Evolutionary conservation across 2,329 filamentous ascomycete genomes (phyloP), one percentile per base, ranked within the genome.

Genomic region (Exophiala sideris): DNA sequence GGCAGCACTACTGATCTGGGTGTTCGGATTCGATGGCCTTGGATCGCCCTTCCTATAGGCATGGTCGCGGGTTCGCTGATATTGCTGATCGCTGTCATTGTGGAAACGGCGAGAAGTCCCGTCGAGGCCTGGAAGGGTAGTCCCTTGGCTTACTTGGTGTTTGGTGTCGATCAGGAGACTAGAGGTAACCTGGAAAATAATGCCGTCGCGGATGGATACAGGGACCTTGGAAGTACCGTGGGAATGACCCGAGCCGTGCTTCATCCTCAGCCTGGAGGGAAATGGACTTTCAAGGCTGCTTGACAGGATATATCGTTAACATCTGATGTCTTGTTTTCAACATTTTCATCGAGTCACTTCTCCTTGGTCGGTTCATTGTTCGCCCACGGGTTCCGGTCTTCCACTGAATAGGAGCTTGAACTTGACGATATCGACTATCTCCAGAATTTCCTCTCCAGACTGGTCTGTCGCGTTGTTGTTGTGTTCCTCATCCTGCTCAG

Each of bases 391-490:
- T 72, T 97, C 92, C 4, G 92, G 92, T 44, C 92, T 79, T 56
- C 81, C 81, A 14, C 86, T 86, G 71, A 97, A 97, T 42, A 95
- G 73, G 62, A 97, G 75, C 76, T 95, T 96, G 68, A 87, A 88
- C 75, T 85, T 87, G 60, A 97, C 79, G 63, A 97, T 83, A 71
- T 96, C 92, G 48, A 91, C 84, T 60, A 97, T 81, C 73, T 96
- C 91, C 48, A 96, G 68, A 52, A 86, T 82, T 45, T 68, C 60
- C 9, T 52, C 50, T 16, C 65, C 53, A 76, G 75, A 3, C 59
- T 68, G n/a, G 41, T 60, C 42, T 66, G 68, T 11, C 64, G 63
- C 32, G 51, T 65, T 45, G 58, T 63, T 44, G 67, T 53, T 57
- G 54, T 14, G 18, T 57, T 36, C 33, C 24, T 45, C 60, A 49